Base-by-base conservation (phyloP, 1,139 yeast species). In the Groenewaldozyma sp. region DNA sequence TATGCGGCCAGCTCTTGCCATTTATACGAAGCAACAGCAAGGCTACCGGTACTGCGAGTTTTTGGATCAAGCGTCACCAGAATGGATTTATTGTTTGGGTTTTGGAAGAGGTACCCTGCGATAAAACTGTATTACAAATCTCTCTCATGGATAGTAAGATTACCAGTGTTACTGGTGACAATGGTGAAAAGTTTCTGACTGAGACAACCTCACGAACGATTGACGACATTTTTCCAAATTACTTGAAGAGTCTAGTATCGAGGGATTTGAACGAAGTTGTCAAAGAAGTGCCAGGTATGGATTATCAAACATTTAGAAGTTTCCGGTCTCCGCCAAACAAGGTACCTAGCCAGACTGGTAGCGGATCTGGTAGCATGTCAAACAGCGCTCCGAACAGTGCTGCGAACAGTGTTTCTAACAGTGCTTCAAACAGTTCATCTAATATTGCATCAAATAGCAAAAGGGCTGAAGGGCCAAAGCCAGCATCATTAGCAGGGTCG, bases 81-180 rank as follows among this genome's bases (percentile, higher is more conserved):
- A 78, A 79, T 2, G 76, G 74, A 39, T 63, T 82, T 44, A 71
- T 87, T 39, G 81, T 86, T 34, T 79, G 93, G 65, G 86, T 84
- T 65, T 78, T 88, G 56, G 95, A 87, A 52, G 94, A 84, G 55
- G 82, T 84, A 26, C 82, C 84, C 1, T 81, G 93, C 57, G 93
- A 82, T 59, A 80, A 82, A 3, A 73, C 82, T 45, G 84, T 79
- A 52, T 62, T 83, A 7, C 64, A 73, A 16, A 62, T 77, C 26
- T 68, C 65, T 18, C 28, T 29, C 11, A 9, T 18, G 13, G 33
- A 29, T 29, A 18, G 22, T 29, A 29, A 29, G 18, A 29, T 29
- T 29, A 29, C 22, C 33, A 9, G 20, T 16, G 33, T 29, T 29
- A 29, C 10, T 16, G 33, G 33, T 7, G 22, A 29, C 17, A 29